Evolutionary conservation across 805 yeast genomes (phyloP), one percentile per base, ranked within the genome.

Genomic region (Cyberlindnera euphorbiae): DNA sequence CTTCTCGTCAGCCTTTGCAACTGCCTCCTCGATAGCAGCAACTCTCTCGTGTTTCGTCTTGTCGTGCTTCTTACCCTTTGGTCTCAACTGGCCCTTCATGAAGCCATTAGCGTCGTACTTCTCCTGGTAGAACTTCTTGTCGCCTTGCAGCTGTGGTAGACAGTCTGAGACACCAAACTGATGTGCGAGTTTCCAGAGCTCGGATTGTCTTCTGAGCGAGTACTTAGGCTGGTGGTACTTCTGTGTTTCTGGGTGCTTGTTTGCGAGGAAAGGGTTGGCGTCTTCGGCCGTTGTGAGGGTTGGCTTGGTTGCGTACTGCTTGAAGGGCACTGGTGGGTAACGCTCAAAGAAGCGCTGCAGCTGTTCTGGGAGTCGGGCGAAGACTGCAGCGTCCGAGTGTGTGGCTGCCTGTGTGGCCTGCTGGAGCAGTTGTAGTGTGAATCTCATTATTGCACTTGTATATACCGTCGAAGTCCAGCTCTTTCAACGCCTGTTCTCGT

Each of bases 221-320:
- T 75, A 84, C 47, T 77, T 70, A 17, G 97, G 85, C 41, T 77
- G 76, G 51, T 85, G 94, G 64, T 79, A 76, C 49, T 64, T 69
- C n/a, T 82, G 75, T 16, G 94, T 86, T 16, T 82, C 74, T 15
- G 94, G 87, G 58, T 88, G 88, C 53, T 73, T 82, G 59, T 86
- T 88, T 17, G 95, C 81, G 37, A 86, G 60, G 59, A 89, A 89
- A 35, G 97, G 97, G 60, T 89, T 89, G 49, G 88, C 83, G 42
- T 75, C 73, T 16, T 74, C 70, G 32, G 87, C 89, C 32, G 63
- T 64, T 16, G 84, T 78, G 19, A 75, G 63, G 2, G 84, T 74
- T 34, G 95, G 82, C 44, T 68, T 71, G 3, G 68, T 62, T 5
- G 85, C 67, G 58, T 87, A 89, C 47, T 71, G 57, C 14, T 73